phyloP scores from a whole-genome alignment of 768 basidiomycete species.

The Fomitopsis serialis region DNA sequence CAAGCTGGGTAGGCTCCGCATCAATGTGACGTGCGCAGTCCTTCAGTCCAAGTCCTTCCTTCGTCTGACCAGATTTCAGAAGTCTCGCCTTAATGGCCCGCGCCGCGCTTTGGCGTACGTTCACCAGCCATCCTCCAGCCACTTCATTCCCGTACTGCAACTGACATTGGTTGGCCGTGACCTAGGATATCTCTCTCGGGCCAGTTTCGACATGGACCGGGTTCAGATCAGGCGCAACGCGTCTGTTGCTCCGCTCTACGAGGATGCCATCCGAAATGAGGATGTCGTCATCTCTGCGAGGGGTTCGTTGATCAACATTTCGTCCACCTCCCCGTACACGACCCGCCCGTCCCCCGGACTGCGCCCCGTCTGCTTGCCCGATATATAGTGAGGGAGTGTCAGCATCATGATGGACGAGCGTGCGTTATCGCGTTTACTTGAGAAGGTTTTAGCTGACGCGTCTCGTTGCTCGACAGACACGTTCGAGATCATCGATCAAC shows the following conservation, averaged over 20 bases:
- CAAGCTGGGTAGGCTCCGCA: too few species aligned
- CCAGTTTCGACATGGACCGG: conserved; percentile 98
- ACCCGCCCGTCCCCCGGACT: conserved; percentile 99
- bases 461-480: conserved; percentile 54
- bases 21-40: too few species aligned
- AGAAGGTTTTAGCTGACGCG: background rate
- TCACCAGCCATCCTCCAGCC: too few species aligned
- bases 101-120: too few species aligned
- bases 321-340: too few species aligned
- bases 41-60: too few species aligned
- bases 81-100: too few species aligned
- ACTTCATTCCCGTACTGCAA: background rate
- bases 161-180: conserved; percentile 71
- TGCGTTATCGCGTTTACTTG: conserved; percentile 33
- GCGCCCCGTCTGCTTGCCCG: conserved; percentile 93
- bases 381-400: conserved; percentile 99
- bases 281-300: conserved; percentile 96
- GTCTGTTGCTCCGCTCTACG: conserved; percentile 84
- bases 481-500: conserved; percentile 98
- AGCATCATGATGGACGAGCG: conserved; percentile 99
- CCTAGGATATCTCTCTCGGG: conserved; percentile 95
- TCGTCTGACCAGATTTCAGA: too few species aligned
- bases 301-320: conserved; percentile 98
- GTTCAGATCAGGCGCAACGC: conserved; percentile 96
- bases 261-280: conserved; percentile 97